Evolutionary conservation across 176 grass and related monocot species (phyloP).

Genomic region (Thinopyrum elongatum): DNA sequence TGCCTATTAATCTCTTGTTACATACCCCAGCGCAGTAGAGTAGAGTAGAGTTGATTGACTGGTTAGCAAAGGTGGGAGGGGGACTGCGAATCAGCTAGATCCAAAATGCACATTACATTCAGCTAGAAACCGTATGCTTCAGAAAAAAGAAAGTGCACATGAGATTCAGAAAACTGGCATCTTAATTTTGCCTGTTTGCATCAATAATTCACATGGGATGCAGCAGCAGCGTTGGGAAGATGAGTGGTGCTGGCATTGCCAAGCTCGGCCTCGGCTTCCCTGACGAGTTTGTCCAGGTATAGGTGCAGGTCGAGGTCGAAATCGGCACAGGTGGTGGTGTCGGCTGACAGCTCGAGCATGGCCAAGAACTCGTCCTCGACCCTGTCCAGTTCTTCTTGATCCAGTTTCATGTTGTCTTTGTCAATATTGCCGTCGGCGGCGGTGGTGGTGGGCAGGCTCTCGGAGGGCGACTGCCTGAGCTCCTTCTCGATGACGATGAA

Average conservation of each 20-base stretch:
- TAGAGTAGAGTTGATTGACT: not conserved
- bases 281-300: constrained; percentile 1
- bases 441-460: constrained; percentile 38
- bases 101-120: too few relatives aligned
- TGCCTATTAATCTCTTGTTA: not conserved
- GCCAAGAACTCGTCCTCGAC: constrained; percentile 67
- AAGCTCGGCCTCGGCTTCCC: constrained; percentile 8
- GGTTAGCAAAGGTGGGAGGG: too few relatives aligned
- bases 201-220: not conserved
- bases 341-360: constrained; percentile 50
- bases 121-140: too few relatives aligned
- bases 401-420: not conserved
- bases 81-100: too few relatives aligned
- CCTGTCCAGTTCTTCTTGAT: constrained; percentile 5
- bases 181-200: not conserved
- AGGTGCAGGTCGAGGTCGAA: too few relatives aligned
- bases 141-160: not conserved
- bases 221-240: not conserved
- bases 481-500: constrained; percentile 78
- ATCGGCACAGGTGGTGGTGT: not conserved
- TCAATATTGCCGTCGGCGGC: constrained; percentile 29
- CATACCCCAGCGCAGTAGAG: not conserved
- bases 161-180: not conserved
- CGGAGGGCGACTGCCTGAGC: constrained; percentile 24
- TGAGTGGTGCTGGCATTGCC: not conserved